Evolutionary conservation across 176 grass and related monocot species (phyloP), one percentile per base, ranked within the genome.

Genomic region (Hordeum vulgare): DNA sequence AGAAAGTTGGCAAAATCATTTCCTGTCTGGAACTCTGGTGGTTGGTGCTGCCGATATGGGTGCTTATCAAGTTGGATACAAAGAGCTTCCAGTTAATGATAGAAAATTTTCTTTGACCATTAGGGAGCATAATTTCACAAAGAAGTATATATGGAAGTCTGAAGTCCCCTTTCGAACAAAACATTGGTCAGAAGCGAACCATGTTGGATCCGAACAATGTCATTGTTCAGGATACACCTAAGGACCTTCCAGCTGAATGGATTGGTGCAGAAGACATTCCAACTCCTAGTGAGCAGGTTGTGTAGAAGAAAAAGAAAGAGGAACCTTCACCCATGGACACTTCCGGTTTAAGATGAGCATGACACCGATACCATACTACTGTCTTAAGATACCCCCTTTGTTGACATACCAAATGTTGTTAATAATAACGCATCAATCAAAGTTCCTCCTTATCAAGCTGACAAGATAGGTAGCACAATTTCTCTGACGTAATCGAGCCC

Each of bases 31-130:
- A n/a, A 81, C 92, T 79, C 25, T 92, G 70, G 57, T 89, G 13
- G 74, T 93, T 65, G 96, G 89, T 42, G 89, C 77, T 42, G 89
- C 89, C 80, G 89, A 74, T 64, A 69, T 94, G 66, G 89, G 78
- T 80, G 89, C 93, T 77, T 89, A 95, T 83, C 86, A 95, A 83
- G 25, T 66, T 78, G 96, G 93, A 18, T 95, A 87, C 61, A 75
- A 90, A 77, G 83, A 93, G 56, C 59, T 88, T 83, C 67, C 82
- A 80, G 51, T 79, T 35, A 85, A 82, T 40, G 88, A 92, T 29
- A 64, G 71, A 68, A 88, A 86, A 72, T 78, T 85, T 27, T 71
- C 89, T 66, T 81, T 67, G 11, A 60, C 45, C 56, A 69, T 67
- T 20, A 74, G 39, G 58, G 71, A 81, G 14, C 31, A 88, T 83